Conservation (phyloP, 805 yeast genomes). For the Lachancea kluyveri region DNA sequence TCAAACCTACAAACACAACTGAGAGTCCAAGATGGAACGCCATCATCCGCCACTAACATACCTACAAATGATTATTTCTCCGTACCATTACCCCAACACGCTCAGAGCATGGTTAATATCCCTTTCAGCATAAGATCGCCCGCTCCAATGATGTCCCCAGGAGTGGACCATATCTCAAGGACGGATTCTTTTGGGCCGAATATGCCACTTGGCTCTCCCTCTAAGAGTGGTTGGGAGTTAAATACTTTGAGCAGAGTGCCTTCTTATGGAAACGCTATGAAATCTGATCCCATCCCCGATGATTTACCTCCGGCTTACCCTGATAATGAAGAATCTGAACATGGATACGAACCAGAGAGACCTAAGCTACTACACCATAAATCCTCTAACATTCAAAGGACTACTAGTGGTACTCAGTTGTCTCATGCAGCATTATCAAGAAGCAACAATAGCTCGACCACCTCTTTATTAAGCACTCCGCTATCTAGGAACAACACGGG, state of each 20-base stretch:
- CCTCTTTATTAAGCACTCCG: slow-evolving; percentile 14
- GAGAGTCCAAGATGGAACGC: slow-evolving; percentile 1
- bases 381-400: slow-evolving; percentile 17
- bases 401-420: slow-evolving; percentile 10
- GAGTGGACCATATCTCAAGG: slow-evolving; percentile 51
- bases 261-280: slow-evolving; percentile 74
- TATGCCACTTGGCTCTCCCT: slow-evolving; percentile 15
- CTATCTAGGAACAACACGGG: slow-evolving; percentile 13
- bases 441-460: slow-evolving; percentile 23
- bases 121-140: slow-evolving; percentile 13
- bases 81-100: slow-evolving; percentile 21
- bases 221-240: slow-evolving; percentile 36
- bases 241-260: slow-evolving; percentile 65
- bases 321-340: slow-evolving; percentile 3
- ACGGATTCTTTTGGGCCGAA: slow-evolving; percentile 42
- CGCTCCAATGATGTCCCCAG: slow-evolving; percentile 39
- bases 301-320: slow-evolving; percentile 68
- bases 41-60: slow-evolving; percentile 10
- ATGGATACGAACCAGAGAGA: slow-evolving; percentile 15
- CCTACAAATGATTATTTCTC: slow-evolving; percentile 13
- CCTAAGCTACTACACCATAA: slow-evolving; percentile 25
- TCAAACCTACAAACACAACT: no score
- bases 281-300: slow-evolving; percentile 41
- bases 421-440: slow-evolving; percentile 17
- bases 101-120: slow-evolving; percentile 33